Evolutionary conservation across 2,329 filamentous ascomycete genomes (phyloP).

Genomic region (Diaporthe longicolla): DNA sequence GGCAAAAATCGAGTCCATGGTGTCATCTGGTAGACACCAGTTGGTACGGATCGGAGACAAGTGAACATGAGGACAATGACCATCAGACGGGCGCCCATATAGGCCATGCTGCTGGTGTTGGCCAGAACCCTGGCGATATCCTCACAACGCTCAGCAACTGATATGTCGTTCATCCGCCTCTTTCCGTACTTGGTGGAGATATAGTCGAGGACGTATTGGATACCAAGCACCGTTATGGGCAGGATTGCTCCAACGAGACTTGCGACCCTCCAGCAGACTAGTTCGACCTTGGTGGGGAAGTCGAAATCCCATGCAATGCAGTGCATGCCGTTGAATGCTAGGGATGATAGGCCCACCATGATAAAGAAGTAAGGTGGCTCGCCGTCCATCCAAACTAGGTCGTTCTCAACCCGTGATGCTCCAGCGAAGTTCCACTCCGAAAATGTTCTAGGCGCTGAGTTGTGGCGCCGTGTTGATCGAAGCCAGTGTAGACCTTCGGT

Average conservation of each 20-base stretch:
- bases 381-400: background rate
- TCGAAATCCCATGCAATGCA: slow-evolving; percentile 7
- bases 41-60: background rate
- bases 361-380: slow-evolving; percentile 2
- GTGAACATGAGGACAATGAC: slow-evolving; percentile 5
- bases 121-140: background rate
- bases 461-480: background rate
- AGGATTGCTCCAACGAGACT: background rate
- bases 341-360: background rate
- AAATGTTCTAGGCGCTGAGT: background rate
- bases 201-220: background rate
- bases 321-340: background rate
- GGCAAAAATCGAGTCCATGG: background rate
- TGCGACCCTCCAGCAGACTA: background rate
- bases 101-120: background rate
- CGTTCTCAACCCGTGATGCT: background rate
- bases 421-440: background rate
- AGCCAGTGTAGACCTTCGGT: background rate
- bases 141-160: background rate
- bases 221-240: background rate
- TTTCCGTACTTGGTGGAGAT: background rate
- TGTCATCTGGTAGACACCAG: background rate
- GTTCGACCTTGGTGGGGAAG: background rate
- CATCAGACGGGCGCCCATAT: background rate
- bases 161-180: background rate